Evolutionary conservation across 2,329 filamentous ascomycete genomes (phyloP).

Genomic region (Cladorrhinum sp.): DNA sequence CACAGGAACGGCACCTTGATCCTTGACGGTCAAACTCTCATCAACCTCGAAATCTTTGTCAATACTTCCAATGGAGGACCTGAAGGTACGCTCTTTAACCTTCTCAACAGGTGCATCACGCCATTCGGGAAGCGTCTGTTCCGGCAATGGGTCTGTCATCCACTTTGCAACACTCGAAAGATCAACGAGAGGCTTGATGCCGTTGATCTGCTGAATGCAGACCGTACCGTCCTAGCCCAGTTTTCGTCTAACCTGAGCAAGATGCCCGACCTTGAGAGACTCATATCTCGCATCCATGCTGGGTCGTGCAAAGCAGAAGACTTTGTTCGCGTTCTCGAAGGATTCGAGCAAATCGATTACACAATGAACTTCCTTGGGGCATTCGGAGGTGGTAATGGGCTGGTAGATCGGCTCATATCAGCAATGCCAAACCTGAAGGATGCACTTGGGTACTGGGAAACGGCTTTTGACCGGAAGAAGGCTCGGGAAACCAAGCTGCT

Average conservation of each 20-base stretch:
- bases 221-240: conserved; percentile 75
- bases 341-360: conserved; percentile 97
- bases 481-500: conserved; percentile 78
- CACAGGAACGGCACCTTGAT: conserved; percentile 85
- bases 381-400: conserved; percentile 72
- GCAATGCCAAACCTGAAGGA: conserved; percentile 81
- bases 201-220: conserved; percentile 86
- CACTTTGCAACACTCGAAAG: conserved; percentile 76
- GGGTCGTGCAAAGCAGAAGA: conserved; percentile 87
- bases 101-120: conserved; percentile 92
- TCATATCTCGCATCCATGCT: conserved; percentile 93
- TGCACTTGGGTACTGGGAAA: conserved; percentile 80
- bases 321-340: conserved; percentile 89
- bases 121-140: conserved; percentile 96
- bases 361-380: conserved; percentile 77
- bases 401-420: conserved; percentile 78
- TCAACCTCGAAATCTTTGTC: conserved; percentile 95
- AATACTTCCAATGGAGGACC: conserved; percentile 84
- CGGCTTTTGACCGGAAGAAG: conserved; percentile 80
- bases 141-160: conserved; percentile 96
- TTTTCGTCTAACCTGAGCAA: conserved; percentile 86
- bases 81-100: conserved; percentile 83
- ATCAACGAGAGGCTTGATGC: conserved; percentile 95
- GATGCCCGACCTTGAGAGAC: conserved; percentile 88
- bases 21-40: conserved; percentile 90